These are phyloP conservation scores for Daedalea quercina DNA, from an alignment of 768 basidiomycete genomes.

Conservation along the genomic window DNA sequence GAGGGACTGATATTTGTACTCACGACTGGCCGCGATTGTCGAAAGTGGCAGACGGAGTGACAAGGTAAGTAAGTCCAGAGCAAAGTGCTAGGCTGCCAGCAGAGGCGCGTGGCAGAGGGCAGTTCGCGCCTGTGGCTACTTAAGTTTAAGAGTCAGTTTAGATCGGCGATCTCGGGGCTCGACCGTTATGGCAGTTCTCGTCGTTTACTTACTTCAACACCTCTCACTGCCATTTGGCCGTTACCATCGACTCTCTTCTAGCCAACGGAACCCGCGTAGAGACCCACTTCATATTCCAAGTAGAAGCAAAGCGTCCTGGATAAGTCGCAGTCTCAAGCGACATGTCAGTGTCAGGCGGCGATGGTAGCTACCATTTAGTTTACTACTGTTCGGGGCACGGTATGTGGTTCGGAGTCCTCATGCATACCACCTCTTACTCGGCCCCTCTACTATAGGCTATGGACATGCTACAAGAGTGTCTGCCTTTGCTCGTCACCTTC, in stretches of 20 bases:
- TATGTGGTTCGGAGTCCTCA: slow-evolving; percentile 21
- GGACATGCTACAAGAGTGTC: slow-evolving; percentile 83
- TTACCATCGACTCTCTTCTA: not conserved
- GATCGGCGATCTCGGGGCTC: not conserved
- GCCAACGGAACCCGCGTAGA: too few relatives aligned
- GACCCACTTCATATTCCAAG: too few relatives aligned
- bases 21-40: too few relatives aligned
- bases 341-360: not conserved
- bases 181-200: not conserved
- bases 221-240: not conserved
- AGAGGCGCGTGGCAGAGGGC: too few relatives aligned
- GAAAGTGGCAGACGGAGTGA: too few relatives aligned
- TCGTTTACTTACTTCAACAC: not conserved
- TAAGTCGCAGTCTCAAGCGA: not conserved
- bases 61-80: too few relatives aligned
- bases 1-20: too few relatives aligned
- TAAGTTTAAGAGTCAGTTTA: too few relatives aligned
- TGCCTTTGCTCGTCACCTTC: slow-evolving; percentile 58
- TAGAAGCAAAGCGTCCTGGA: not conserved
- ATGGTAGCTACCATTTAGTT: slow-evolving; percentile 29
- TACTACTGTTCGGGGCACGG: slow-evolving; percentile 79
- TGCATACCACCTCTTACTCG: not conserved
- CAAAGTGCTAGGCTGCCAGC: too few relatives aligned
- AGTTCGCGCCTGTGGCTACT: too few relatives aligned
- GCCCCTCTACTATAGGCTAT: slow-evolving; percentile 42